Percentiles rank a stretch among this genome's conserved stretches.
phyloP scores from a whole-genome alignment of 306 rosid species.

The Begonia fuchsioides region DNA sequence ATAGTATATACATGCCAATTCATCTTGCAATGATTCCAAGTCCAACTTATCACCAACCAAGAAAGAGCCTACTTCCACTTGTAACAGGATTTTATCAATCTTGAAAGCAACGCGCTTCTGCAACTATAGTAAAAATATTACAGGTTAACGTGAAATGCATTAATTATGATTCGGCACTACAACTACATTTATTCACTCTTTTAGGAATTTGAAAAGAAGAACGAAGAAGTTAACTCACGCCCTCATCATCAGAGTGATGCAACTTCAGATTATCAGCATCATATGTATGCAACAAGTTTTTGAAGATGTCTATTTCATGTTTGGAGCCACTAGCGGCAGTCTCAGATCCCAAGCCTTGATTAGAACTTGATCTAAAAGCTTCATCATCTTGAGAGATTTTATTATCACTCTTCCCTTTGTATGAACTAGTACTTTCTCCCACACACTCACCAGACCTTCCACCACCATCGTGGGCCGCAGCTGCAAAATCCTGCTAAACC shows the following conservation, averaged over 20 bases:
- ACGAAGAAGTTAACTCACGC: constrained; percentile 41
- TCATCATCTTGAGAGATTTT: constrained; percentile 20
- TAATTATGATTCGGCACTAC: too few species aligned
- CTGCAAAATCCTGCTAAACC: constrained; percentile 39
- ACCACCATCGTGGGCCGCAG: constrained; percentile 27
- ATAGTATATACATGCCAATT: constrained; percentile 70
- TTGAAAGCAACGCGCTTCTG: constrained; percentile 43
- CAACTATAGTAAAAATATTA: constrained; percentile 13
- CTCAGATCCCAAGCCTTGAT: constrained; percentile 22
- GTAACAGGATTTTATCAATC: constrained; percentile 45
- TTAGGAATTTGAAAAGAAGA: constrained; percentile 1
- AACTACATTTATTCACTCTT: constrained; percentile 4
- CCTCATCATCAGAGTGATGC: constrained; percentile 22
- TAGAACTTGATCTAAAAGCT: constrained; percentile 30
- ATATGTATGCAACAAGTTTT: constrained; percentile 24
- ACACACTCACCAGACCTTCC: constrained; percentile 15
- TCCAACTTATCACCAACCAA: constrained; percentile 27
- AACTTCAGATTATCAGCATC: constrained; percentile 14
- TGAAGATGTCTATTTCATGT: constrained; percentile 27
- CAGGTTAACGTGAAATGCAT: constrained; percentile 5
- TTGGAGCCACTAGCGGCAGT: constrained; percentile 43
- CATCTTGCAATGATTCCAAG: constrained; percentile 53
- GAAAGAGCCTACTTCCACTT: constrained; percentile 24
- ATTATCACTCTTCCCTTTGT: constrained; percentile 35
- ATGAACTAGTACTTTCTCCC: constrained; percentile 68